Evolutionary conservation across 768 basidiomycete species (phyloP), one percentile per base, ranked within the genome.

Genomic region (Podaxis pistillaris): DNA sequence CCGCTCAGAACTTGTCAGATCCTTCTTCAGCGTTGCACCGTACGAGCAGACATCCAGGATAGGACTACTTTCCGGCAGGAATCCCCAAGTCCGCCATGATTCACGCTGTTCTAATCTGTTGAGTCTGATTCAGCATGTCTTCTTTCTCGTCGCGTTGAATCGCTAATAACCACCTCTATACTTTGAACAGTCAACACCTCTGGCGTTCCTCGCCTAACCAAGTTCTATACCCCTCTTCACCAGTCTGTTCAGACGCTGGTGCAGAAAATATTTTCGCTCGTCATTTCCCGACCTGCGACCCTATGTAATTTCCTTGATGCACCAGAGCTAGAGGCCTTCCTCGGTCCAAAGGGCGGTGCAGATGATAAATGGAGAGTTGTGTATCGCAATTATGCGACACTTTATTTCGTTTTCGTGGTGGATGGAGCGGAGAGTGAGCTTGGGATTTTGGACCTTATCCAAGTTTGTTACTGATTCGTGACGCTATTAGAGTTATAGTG

Each of bases 231-330:
- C 5, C 89, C 91, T 4, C 78, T 92, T 17, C 85, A 88, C 62
- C 85, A 85, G 65, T 81, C 84, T 13, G 78, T 86, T 17, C 86
- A 88, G 72, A 82, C 82, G 4, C 81, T 96, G 36, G 85, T 96
- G 55, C 85, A 91, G 67, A 91, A 90, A 80, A 98, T 98, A 73
- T 98, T 93, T 76, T 86, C 88, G 17, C 86, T 98, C 56, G 86
- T 99, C 55, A 89, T 87, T 56, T 80, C 88, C 44, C 88, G 97
- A 9, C 91, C 93, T 12, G 79, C 86, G 2, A 86, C 87, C 0
- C 80, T 97, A 8, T 99, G 97, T 77, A 98, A 98, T 76, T 99
- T 98, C 73, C 86, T 98, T 33, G 97, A 98, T 70, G 96, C 91
- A 11, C 92, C 93, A 4, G 91, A 93, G 70, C 83, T 93, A 33